These are phyloP conservation scores for Calendula officinalis DNA, from an alignment of 129 eudicot genomes.

Conservation along the genomic window DNA sequence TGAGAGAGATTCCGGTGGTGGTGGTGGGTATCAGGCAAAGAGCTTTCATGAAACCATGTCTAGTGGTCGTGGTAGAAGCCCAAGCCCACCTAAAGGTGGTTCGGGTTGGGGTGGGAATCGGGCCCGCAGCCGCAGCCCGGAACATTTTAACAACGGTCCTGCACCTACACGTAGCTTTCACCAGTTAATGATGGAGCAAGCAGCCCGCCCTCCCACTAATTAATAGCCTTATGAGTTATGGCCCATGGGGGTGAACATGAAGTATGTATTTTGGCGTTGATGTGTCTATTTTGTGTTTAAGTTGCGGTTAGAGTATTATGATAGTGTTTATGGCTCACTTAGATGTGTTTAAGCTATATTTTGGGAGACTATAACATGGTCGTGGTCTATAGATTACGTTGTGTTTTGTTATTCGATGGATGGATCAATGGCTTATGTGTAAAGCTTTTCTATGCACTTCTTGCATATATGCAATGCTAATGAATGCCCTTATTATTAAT, in stretches of 20 bases:
- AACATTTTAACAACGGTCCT: conserved; percentile 39
- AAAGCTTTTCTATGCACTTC: conserved; percentile 14
- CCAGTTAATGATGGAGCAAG: conserved; percentile 46
- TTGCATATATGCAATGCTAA: conserved; percentile 20
- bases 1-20: conserved; percentile 36
- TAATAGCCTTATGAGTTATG: not conserved
- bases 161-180: conserved; percentile 51
- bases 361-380: conserved; percentile 33
- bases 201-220: conserved; percentile 34
- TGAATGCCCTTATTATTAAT: conserved; percentile 6
- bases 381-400: not conserved
- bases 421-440: conserved; percentile 18
- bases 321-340: conserved; percentile 4
- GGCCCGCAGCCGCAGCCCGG: conserved; percentile 60
- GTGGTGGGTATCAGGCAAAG: conserved; percentile 41
- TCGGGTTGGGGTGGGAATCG: conserved; percentile 45
- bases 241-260: not conserved
- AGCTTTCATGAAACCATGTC: conserved; percentile 62
- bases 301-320: conserved; percentile 14
- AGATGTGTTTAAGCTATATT: conserved; percentile 22
- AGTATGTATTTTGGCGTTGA: conserved; percentile 5
- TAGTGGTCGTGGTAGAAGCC: conserved; percentile 40
- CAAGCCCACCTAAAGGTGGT: conserved; percentile 43
- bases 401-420: conserved; percentile 11
- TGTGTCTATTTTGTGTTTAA: conserved; percentile 15